Conservation (phyloP, 179 eudicot species). For the Silene noctiflora region DNA sequence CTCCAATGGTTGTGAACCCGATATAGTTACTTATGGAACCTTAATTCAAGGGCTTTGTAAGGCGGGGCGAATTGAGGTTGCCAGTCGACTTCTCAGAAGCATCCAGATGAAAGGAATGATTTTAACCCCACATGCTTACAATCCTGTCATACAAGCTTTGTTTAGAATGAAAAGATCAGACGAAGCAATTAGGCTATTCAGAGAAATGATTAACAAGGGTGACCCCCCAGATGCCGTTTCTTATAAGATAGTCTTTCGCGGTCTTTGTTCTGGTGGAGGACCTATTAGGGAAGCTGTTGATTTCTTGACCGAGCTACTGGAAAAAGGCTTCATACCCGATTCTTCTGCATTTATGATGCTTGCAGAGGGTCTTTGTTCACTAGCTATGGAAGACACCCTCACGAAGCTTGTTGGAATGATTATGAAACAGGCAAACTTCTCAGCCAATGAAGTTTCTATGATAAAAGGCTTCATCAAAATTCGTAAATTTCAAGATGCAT, state of each 20-base stretch:
- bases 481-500: conserved; percentile 75
- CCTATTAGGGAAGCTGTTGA: conserved; percentile 87
- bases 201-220: conserved; percentile 78
- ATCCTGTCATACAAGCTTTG: conserved; percentile 72
- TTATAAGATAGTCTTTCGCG: conserved; percentile 63
- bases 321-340: conserved; percentile 63
- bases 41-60: conserved; percentile 80
- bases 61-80: conserved; percentile 78
- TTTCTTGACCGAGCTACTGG: conserved; percentile 66
- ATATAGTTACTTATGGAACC: conserved; percentile 84
- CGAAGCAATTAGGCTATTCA: conserved; percentile 69
- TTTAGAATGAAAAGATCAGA: conserved; percentile 50
- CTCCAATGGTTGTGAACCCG: conserved; percentile 88
- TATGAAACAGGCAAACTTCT: conserved; percentile 57
- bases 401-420: conserved; percentile 60
- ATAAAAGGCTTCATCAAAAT: conserved; percentile 76
- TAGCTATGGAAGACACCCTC: conserved; percentile 75
- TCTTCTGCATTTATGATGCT: conserved; percentile 66
- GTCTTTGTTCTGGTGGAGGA: conserved; percentile 88
- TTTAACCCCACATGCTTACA: conserved; percentile 70
- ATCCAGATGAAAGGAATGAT: conserved; percentile 82
- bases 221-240: conserved; percentile 77
- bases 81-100: conserved; percentile 66
- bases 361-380: conserved; percentile 82
- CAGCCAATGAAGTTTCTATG: conserved; percentile 62